Base-by-base conservation (phyloP, 73 alveolate species). In the Paraurostyla sp. region DNA sequence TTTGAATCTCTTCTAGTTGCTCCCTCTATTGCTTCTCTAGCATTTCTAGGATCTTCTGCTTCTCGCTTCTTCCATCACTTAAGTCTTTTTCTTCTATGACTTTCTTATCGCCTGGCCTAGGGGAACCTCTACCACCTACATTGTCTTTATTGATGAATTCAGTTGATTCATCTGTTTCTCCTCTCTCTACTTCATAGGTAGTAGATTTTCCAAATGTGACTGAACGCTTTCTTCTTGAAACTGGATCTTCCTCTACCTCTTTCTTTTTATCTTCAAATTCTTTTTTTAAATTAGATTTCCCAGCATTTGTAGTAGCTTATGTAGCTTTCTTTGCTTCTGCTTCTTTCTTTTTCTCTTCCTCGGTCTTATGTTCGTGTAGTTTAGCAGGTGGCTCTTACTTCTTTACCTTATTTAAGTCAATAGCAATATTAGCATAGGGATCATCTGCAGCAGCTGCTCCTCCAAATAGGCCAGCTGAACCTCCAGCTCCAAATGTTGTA, bases 171-270 rank as follows among this genome's bases (percentile, higher is more conserved):
- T 83, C 92, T 29, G 54, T 49, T 0, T 83, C 92, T 20, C 9
- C 76, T 29, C 75, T 49, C 15, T 69, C 83, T 0, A 68, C 59
- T 54, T 85, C 82, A 51, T 69, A 85, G 15, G 80, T 85, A 33
- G 87, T 68, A 54, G 82, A 33, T 36, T 71, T 42, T 6, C 92
- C 92, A 65, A 85, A 85, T 0, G 92, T 33, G 40, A 85, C 92
- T 9, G 63, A 30, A 16, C 71, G 38, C 76, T 63, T 60, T 29
- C 78, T 83, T 51, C 41, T 43, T 15, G 20, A 15, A 7, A 23
- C 76, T 29, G 43, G 87, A 4, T 51, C 85, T 45, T 81, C 75
- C 13, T 57, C 69, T 36, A 16, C 22, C 3, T 6, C 58, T 18
- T 54, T 57, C 41, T n/a, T 45, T 48, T 62, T 62, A 0, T 59